phyloP scores from a whole-genome alignment of 2,329 filamentous ascomycete genomes.

The Aspergillus flavus region DNA sequence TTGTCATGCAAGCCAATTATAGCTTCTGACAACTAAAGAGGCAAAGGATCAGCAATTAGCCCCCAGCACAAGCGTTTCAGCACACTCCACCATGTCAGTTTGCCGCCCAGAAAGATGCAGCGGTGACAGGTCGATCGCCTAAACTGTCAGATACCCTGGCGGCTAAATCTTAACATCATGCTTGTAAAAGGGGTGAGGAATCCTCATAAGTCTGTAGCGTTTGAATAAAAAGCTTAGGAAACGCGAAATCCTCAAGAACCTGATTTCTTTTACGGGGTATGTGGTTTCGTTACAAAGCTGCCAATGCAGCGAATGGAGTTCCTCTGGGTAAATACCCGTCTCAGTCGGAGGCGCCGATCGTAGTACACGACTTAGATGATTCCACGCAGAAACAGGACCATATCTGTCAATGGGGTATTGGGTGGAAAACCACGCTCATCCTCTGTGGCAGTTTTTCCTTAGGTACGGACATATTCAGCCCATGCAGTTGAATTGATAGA shows the following conservation, averaged over 20 bases:
- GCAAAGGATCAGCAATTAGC: background rate
- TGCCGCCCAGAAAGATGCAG: too few relatives aligned
- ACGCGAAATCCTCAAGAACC: background rate
- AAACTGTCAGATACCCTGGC: background rate
- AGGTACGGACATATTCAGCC: background rate
- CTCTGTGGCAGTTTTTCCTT: background rate
- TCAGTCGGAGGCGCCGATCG: background rate
- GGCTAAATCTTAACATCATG: background rate
- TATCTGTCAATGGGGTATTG: background rate
- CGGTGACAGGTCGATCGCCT: background rate
- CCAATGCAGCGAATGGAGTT: background rate
- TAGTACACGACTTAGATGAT: background rate
- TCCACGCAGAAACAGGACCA: background rate
- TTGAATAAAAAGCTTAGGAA: background rate
- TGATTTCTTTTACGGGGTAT: background rate
- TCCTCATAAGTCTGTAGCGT: background rate
- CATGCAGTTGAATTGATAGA: background rate
- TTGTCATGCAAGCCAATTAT: accelerated
- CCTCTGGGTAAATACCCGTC: background rate
- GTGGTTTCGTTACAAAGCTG: background rate
- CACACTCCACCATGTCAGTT: background rate
- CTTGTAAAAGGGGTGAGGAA: background rate
- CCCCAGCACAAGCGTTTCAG: background rate
- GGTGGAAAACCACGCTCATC: background rate
- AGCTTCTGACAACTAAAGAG: background rate